Percentiles rank a stretch among this genome's conserved stretches.
phyloP scores from a whole-genome alignment of 371 early-diverging fungal species.

The Lichtheimia ramosa region DNA sequence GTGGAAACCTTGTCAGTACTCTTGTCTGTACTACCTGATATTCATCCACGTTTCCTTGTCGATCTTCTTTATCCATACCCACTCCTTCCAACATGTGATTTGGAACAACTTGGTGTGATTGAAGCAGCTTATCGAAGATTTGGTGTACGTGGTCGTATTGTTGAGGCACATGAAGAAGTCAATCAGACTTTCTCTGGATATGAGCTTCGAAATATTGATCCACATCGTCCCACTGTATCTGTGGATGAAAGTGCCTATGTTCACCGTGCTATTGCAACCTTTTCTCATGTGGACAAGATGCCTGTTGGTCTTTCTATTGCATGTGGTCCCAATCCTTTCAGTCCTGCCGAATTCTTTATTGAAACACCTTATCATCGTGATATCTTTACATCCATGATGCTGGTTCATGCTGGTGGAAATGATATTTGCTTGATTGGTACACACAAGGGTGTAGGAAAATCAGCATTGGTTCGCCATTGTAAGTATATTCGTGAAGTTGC shows the following conservation, averaged over 20 bases:
- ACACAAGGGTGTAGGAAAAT: constrained; percentile 78
- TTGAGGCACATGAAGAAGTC: constrained; percentile 46
- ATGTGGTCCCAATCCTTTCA: constrained; percentile 53
- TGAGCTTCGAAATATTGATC: constrained; percentile 39
- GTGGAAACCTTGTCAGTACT: constrained; percentile 58
- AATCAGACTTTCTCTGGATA: constrained; percentile 64
- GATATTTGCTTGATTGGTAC: constrained; percentile 78
- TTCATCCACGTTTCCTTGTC: constrained; percentile 59
- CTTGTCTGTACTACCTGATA: constrained; percentile 47
- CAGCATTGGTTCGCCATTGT: constrained; percentile 68
- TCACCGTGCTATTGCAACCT: constrained; percentile 45
- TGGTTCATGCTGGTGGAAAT: constrained; percentile 63
- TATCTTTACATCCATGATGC: constrained; percentile 65
- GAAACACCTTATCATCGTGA: constrained; percentile 70
- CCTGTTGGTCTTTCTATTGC: constrained; percentile 39
- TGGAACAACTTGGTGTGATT: constrained; percentile 65
- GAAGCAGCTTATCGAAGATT: constrained; percentile 75
- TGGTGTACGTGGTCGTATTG: constrained; percentile 50
- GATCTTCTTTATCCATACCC: constrained; percentile 73
- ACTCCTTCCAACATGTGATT: constrained; percentile 59
- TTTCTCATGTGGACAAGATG: constrained; percentile 33
- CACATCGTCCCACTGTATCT: constrained; percentile 19
- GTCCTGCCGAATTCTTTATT: constrained; percentile 65
- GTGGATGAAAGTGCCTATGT: constrained; percentile 32
- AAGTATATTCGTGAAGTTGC: constrained; percentile 5